Evolutionary conservation across 176 grass and related monocot species (phyloP).

Genomic region (Alopecurus myosuroides): DNA sequence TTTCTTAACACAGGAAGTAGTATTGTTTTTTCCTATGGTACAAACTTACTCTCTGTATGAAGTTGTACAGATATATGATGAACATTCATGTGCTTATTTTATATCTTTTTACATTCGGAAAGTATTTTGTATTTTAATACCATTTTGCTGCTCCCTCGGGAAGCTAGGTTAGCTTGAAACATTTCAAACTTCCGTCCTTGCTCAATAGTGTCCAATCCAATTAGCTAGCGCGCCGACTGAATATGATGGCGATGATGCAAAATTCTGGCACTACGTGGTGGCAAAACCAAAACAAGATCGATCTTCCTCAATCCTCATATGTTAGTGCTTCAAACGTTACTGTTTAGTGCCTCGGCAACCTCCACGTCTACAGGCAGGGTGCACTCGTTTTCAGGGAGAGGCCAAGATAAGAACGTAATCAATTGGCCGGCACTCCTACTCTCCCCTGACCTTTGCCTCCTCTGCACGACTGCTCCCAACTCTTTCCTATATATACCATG

Average conservation of each 20-base stretch:
- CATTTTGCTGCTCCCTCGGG: not conserved
- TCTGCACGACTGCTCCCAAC: slow-evolving; percentile 11
- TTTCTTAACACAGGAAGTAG: not conserved
- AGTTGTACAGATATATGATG: not conserved
- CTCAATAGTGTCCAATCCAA: not conserved
- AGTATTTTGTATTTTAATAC: not conserved
- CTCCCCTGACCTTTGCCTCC: not conserved
- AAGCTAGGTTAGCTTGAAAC: not conserved
- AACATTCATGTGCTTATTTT: not conserved
- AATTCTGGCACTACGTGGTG: not conserved
- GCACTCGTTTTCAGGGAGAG: slow-evolving; percentile 22
- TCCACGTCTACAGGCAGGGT: slow-evolving; percentile 20
- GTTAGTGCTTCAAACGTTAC: not conserved
- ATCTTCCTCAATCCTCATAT: not conserved
- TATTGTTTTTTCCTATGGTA: not conserved
- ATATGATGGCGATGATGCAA: not conserved
- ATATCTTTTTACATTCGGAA: not conserved
- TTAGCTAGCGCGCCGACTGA: not conserved
- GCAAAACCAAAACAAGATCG: not conserved
- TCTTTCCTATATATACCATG: slow-evolving; percentile 29
- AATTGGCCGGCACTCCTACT: slow-evolving; percentile 4
- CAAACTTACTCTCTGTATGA: not conserved
- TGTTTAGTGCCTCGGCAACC: not conserved
- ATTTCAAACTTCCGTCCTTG: not conserved
- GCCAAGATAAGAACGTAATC: slow-evolving; percentile 43